Conservation (phyloP, 2,329 filamentous ascomycete genomes). For the Penicillium sp. region DNA sequence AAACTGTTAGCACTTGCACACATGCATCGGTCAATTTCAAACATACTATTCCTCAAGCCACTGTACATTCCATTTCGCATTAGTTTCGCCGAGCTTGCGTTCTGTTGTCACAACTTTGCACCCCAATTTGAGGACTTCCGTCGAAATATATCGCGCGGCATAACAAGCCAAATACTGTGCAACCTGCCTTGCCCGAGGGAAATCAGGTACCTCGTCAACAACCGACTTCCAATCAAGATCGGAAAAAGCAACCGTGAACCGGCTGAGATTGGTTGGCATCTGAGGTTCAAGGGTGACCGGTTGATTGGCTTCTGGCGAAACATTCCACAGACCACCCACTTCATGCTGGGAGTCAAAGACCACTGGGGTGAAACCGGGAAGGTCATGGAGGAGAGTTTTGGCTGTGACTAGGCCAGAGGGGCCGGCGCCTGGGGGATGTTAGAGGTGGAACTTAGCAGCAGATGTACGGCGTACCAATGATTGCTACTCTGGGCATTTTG, state of each 20-base stretch:
- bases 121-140: constrained; percentile 52
- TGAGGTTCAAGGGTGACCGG: constrained; percentile 58
- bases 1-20: background rate
- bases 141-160: constrained; percentile 56
- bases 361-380: constrained; percentile 64
- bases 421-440: constrained; percentile 58
- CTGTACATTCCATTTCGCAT: constrained; percentile 42
- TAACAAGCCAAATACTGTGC: constrained; percentile 72
- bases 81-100: constrained; percentile 8
- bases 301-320: background rate
- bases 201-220: constrained; percentile 56
- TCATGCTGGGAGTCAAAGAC: constrained; percentile 67
- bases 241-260: constrained; percentile 63
- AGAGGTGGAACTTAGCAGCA: background rate
- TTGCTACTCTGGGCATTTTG: constrained; percentile 48
- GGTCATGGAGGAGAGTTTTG: constrained; percentile 69
- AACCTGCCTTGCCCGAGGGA: constrained; percentile 76
- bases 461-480: constrained; percentile 46
- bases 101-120: constrained; percentile 41
- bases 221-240: constrained; percentile 70
- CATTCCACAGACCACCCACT: constrained; percentile 74
- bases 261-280: constrained; percentile 66
- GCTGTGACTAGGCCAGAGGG: constrained; percentile 69
- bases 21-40: background rate
- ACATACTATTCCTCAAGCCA: constrained; percentile 25